Conservation (phyloP, 1,139 yeast species). For the Sugiyamaella pinicola region DNA sequence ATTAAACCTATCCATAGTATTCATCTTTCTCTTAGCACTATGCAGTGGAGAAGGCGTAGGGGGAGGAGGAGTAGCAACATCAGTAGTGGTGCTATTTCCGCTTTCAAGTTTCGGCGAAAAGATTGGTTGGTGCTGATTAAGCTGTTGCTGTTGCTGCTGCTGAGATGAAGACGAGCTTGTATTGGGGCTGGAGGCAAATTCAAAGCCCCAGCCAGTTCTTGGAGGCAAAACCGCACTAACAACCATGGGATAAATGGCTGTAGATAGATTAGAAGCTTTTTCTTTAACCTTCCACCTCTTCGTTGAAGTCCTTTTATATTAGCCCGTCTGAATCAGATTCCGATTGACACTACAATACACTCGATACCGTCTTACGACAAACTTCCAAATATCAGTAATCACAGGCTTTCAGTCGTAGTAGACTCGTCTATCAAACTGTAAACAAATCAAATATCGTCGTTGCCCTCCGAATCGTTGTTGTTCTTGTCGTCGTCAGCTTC, state of each 20-base stretch:
- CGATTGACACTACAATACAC: too few relatives aligned
- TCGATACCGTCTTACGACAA: too few relatives aligned
- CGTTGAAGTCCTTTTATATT: not conserved
- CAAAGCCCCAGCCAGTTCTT: constrained; percentile 36
- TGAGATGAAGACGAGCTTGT: not conserved
- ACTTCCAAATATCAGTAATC: too few relatives aligned
- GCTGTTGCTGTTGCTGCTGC: not conserved
- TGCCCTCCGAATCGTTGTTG: not conserved
- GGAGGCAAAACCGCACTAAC: constrained; percentile 36
- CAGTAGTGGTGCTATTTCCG: too few relatives aligned
- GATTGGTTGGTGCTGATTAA: too few relatives aligned
- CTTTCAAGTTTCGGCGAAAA: too few relatives aligned
- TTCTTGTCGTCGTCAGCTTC: not conserved
- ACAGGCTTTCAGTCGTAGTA: too few relatives aligned
- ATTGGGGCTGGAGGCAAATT: constrained; percentile 24
- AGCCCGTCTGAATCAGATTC: too few relatives aligned
- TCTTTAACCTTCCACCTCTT: not conserved
- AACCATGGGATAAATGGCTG: constrained; percentile 26
- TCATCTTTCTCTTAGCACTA: constrained; percentile 11
- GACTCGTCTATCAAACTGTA: too few relatives aligned
- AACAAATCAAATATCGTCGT: not conserved
- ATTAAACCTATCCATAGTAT: constrained; percentile 5
- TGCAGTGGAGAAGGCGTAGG: constrained; percentile 15
- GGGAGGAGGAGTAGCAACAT: not conserved
- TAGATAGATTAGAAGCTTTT: too few relatives aligned